These are phyloP conservation scores for Thielaviopsis ethacetica DNA, from an alignment of 2,329 filamentous ascomycete genomes.

Conservation along the genomic window DNA sequence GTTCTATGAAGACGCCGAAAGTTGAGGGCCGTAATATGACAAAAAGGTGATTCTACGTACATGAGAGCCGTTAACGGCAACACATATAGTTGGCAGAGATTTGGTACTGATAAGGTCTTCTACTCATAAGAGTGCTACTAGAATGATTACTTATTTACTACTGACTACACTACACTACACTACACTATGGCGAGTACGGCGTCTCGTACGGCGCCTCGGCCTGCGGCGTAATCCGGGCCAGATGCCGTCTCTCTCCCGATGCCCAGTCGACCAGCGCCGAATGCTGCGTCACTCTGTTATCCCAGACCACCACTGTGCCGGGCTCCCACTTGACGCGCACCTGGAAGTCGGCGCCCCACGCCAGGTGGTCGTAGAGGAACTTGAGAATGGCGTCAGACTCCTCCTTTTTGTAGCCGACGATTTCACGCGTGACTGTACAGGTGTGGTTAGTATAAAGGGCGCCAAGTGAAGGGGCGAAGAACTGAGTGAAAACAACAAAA, in stretches of 20 bases:
- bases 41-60: no score
- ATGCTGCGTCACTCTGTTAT: slow-evolving; percentile 67
- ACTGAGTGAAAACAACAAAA: no score
- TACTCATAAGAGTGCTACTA: no score
- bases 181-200: slow-evolving; percentile 11
- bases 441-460: neutral
- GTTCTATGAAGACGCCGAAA: no score
- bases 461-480: neutral
- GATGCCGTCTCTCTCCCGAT: slow-evolving; percentile 58
- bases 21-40: no score
- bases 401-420: slow-evolving; percentile 73
- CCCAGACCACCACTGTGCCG: slow-evolving; percentile 74
- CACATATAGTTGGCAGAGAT: no score
- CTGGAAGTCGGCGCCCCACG: slow-evolving; percentile 37
- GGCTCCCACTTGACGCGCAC: slow-evolving; percentile 57
- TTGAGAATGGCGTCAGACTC: slow-evolving; percentile 63
- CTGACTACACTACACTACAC: neutral
- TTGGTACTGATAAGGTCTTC: no score
- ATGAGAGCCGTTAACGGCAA: no score
- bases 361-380: slow-evolving; percentile 45
- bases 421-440: slow-evolving; percentile 53
- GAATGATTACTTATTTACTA: neutral
- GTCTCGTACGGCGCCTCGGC: slow-evolving; percentile 45
- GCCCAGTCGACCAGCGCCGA: slow-evolving; percentile 72
- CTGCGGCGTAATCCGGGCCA: slow-evolving; percentile 70